phyloP scores from a whole-genome alignment of 768 basidiomycete species.

The Auricularia sp. region DNA sequence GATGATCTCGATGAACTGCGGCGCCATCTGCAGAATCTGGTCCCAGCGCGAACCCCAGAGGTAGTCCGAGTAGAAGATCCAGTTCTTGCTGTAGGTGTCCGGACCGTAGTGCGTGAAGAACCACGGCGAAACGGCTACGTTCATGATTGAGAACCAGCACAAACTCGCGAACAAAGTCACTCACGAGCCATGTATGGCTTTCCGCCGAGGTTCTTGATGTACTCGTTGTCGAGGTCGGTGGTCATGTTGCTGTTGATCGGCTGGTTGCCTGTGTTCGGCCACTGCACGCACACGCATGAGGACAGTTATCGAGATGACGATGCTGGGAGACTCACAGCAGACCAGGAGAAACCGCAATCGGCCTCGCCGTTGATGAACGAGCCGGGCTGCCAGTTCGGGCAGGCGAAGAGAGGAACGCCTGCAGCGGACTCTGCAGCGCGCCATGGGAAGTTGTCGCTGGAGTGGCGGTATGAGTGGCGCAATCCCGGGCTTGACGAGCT shows the following conservation, averaged over 20 bases:
- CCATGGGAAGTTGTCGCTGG: not conserved
- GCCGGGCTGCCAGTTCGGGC: slow-evolving; percentile 4
- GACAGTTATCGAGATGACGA: slow-evolving; percentile 4
- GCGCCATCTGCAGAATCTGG: slow-evolving; percentile 42
- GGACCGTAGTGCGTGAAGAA: slow-evolving; percentile 65
- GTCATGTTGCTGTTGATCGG: slow-evolving; percentile 13
- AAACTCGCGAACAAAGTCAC: slow-evolving; percentile 15
- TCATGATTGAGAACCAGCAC: slow-evolving; percentile 9
- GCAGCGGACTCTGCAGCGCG: not conserved
- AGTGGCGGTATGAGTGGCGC: not conserved
- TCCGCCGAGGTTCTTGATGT: slow-evolving; percentile 34
- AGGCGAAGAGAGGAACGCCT: not conserved
- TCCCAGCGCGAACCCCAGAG: slow-evolving; percentile 59
- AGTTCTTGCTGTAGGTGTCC: slow-evolving; percentile 53
- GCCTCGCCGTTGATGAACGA: slow-evolving; percentile 11
- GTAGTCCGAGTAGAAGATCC: slow-evolving; percentile 53
- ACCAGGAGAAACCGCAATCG: slow-evolving; percentile 21
- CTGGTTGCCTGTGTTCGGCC: slow-evolving; percentile 1
- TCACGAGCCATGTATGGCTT: not conserved
- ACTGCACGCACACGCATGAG: not conserved
- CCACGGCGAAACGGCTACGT: slow-evolving; percentile 50
- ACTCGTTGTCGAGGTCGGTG: slow-evolving; percentile 40
- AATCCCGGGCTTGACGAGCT: not conserved
- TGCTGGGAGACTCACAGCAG: slow-evolving; percentile 24
- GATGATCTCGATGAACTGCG: slow-evolving; percentile 43